Percentiles rank a stretch among this genome's conserved stretches.
Conservation (phyloP, 1,284 basidiomycete genomes). For the Mycena sp. region DNA sequence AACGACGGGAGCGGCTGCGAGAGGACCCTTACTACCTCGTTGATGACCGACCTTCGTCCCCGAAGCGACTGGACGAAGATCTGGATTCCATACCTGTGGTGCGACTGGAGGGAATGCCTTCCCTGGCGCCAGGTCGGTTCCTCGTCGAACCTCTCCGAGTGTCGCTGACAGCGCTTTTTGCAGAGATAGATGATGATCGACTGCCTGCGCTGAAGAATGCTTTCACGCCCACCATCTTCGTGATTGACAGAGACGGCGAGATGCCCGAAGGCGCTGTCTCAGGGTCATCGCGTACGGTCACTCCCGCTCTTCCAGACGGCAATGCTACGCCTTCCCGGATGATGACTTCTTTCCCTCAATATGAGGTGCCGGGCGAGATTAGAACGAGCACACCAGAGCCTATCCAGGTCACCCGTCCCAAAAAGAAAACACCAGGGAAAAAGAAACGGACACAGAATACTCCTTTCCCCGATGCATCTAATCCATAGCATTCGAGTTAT, state of each 20-base stretch:
- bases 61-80: conserved; percentile 60
- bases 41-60: conserved; percentile 57
- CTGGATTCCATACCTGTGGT: conserved; percentile 89
- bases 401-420: conserved; percentile 78
- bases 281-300: conserved; percentile 31
- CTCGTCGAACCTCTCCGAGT: not conserved
- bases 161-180: not conserved
- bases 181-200: conserved; percentile 40
- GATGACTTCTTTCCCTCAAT: conserved; percentile 66
- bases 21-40: conserved; percentile 92
- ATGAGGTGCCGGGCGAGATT: conserved; percentile 60
- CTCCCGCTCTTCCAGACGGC: conserved; percentile 33
- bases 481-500: conserved; percentile 28
- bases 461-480: conserved; percentile 13
- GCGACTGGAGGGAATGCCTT: conserved; percentile 75
- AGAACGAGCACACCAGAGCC: conserved; percentile 71
- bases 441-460: conserved; percentile 63
- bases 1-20: conserved; percentile 74
- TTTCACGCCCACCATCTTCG: conserved; percentile 49
- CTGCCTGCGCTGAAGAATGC: conserved; percentile 50
- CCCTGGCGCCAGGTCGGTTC: conserved; percentile 51
- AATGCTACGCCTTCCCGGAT: conserved; percentile 47
- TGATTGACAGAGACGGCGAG: conserved; percentile 84
- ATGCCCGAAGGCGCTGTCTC: conserved; percentile 75
- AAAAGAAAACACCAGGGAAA: conserved; percentile 71